Percentiles rank a stretch among this genome's conserved stretches.
phyloP scores from a whole-genome alignment of 805 yeast genomes.

The Candida jianshihensis region DNA sequence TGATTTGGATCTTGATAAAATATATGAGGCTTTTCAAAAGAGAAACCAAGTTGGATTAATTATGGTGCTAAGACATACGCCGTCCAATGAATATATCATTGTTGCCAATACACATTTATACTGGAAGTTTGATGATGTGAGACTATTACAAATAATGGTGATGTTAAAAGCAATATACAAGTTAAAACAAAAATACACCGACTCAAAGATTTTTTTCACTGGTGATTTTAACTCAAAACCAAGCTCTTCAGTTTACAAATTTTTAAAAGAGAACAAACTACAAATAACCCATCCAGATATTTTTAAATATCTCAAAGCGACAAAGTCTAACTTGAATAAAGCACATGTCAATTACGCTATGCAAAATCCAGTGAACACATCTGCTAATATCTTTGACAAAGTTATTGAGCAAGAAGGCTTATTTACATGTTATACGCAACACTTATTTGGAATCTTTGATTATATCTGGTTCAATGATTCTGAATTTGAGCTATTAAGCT shows the following conservation, averaged over 20 bases:
- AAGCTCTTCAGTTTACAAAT: conserved; percentile 41
- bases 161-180: conserved; percentile 29
- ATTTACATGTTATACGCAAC: conserved; percentile 41
- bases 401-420: conserved; percentile 12
- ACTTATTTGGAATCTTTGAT: conserved; percentile 47
- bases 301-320: conserved; percentile 1
- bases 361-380: conserved; percentile 23
- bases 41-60: conserved; percentile 44
- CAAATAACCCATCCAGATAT: conserved; percentile 19
- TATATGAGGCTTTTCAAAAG: conserved; percentile 19
- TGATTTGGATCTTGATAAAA: not conserved
- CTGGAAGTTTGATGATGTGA: conserved; percentile 53
- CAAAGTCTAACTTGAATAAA: conserved; percentile 11
- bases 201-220: conserved; percentile 35
- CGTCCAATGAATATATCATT: conserved; percentile 33
- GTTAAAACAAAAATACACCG: conserved; percentile 22
- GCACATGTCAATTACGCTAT: conserved; percentile 21
- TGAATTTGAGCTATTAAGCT: conserved; percentile 33
- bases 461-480: conserved; percentile 46
- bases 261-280: conserved; percentile 29
- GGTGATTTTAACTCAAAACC: conserved; percentile 55
- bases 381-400: conserved; percentile 24
- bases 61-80: conserved; percentile 39
- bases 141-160: conserved; percentile 44
- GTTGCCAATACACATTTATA: conserved; percentile 56